Conservation (phyloP, 805 yeast genomes). For the Saturnispora kantuleensis region DNA sequence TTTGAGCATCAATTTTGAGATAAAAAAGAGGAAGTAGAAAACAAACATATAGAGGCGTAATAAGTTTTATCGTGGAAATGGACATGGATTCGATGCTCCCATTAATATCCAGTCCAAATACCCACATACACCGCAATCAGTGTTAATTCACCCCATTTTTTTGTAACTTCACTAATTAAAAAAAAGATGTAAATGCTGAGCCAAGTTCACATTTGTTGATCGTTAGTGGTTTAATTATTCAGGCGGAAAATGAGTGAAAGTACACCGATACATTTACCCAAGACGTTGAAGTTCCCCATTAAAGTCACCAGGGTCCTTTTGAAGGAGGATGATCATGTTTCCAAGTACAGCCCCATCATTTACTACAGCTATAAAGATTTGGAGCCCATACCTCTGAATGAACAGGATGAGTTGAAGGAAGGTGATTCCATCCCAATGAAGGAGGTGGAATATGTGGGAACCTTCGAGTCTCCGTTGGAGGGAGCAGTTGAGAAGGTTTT, state of each 20-base stretch:
- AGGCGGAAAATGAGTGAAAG: slow-evolving; percentile 20
- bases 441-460: slow-evolving; percentile 59
- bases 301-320: slow-evolving; percentile 44
- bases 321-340: slow-evolving; percentile 35
- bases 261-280: slow-evolving; percentile 49
- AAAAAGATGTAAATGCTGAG: slow-evolving; percentile 28
- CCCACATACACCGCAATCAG: too few relatives aligned
- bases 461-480: slow-evolving; percentile 75
- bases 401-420: slow-evolving; percentile 26
- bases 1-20: too few relatives aligned
- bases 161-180: neutral
- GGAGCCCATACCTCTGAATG: slow-evolving; percentile 44
- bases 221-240: neutral
- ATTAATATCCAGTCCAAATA: too few relatives aligned
- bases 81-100: too few relatives aligned
- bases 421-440: slow-evolving; percentile 32
- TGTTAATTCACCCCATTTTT: too few relatives aligned
- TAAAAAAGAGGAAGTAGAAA: too few relatives aligned
- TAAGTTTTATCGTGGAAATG: too few relatives aligned
- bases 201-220: neutral
- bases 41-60: too few relatives aligned
- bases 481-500: slow-evolving; percentile 50
- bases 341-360: slow-evolving; percentile 45
- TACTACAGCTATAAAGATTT: slow-evolving; percentile 61
- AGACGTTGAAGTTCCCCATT: slow-evolving; percentile 58